Conservation (phyloP, 257 asterid species). For the Jasminum sambac region DNA sequence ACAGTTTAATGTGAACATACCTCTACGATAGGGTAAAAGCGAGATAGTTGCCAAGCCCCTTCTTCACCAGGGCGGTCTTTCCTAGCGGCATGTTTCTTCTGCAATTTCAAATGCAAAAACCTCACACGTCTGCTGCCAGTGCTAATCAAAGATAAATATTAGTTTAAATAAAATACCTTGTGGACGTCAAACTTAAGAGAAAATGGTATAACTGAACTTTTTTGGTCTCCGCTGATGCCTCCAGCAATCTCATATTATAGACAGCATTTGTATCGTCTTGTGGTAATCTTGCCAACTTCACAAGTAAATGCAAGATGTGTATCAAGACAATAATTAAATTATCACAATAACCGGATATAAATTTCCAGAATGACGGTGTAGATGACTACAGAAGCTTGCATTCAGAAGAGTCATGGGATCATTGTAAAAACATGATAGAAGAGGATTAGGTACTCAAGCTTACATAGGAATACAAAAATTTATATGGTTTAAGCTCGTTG, state of each 20-base stretch:
- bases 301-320: slow-evolving; percentile 22
- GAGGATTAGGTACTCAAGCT: neutral
- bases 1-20: slow-evolving; percentile 33
- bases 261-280: slow-evolving; percentile 88
- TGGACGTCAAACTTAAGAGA: slow-evolving; percentile 87
- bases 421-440: neutral
- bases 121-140: slow-evolving; percentile 19
- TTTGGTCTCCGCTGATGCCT: slow-evolving; percentile 66
- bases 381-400: neutral
- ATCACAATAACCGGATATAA: neutral
- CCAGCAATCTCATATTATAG: slow-evolving; percentile 89
- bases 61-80: slow-evolving; percentile 90
- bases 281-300: slow-evolving; percentile 79
- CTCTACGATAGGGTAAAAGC: slow-evolving; percentile 96
- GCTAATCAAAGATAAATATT: slow-evolving; percentile 18
- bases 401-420: neutral
- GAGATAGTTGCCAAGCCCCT: slow-evolving; percentile 82
- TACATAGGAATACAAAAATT: neutral
- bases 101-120: slow-evolving; percentile 29
- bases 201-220: slow-evolving; percentile 72
- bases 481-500: neutral
- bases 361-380: neutral
- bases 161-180: slow-evolving; percentile 58
- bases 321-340: slow-evolving; percentile 24
- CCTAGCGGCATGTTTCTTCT: slow-evolving; percentile 86